phyloP scores from a whole-genome alignment of 768 basidiomycete genomes.

The Auricularia auricula-judae region DNA sequence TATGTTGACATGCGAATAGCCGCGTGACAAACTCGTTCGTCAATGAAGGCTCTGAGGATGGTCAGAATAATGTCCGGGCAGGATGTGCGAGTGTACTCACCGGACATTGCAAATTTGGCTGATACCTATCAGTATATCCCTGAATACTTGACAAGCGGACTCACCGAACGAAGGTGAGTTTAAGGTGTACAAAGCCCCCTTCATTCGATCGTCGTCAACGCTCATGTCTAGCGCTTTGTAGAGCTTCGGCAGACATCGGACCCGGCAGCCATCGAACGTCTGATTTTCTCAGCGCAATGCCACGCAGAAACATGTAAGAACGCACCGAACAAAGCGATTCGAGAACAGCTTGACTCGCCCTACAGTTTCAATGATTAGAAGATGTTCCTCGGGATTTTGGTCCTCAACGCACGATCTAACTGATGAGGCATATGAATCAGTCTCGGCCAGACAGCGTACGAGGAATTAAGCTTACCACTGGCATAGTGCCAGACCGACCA shows the following conservation, averaged over 20 bases:
- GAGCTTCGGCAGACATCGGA: conserved; percentile 49
- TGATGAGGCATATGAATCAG: conserved; percentile 3
- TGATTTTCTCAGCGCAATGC: conserved; percentile 28
- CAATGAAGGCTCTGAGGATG: conserved; percentile 47
- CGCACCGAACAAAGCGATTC: conserved; percentile 24
- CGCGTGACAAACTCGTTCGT: conserved; percentile 45
- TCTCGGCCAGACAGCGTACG: too few species aligned
- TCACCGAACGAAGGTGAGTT: conserved; percentile 52
- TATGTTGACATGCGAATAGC: conserved; percentile 65
- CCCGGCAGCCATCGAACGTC: conserved; percentile 60
- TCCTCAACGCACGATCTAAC: conserved; percentile 19
- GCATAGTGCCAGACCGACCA: conserved; percentile 77
- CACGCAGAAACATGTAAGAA: conserved; percentile 20
- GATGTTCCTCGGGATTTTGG: background rate
- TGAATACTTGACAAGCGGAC: too few species aligned
- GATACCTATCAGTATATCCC: background rate
- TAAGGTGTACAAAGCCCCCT: conserved; percentile 77
- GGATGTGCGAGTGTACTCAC: conserved; percentile 13
- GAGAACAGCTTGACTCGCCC: conserved; percentile 28
- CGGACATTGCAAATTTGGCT: conserved; percentile 33
- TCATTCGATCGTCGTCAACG: conserved; percentile 81
- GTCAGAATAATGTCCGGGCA: conserved; percentile 13
- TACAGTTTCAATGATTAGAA: conserved; percentile 8
- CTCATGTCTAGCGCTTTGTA: conserved; percentile 52
- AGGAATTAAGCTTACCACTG: conserved; percentile 19